phyloP scores from a whole-genome alignment of 345 rosid genomes.

The Rhodomyrtus tomentosa region DNA sequence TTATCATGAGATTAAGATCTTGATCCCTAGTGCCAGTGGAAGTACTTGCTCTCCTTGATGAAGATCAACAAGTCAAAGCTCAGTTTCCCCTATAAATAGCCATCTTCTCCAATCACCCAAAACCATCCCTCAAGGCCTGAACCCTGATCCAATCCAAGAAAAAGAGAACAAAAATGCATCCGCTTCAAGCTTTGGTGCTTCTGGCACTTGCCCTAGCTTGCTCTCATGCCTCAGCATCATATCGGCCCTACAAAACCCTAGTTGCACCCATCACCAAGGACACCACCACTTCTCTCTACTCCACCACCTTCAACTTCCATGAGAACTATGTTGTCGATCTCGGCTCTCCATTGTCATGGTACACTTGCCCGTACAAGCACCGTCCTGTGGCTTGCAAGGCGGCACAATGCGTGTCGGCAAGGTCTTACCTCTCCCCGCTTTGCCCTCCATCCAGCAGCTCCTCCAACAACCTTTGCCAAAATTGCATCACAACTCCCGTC shows the following conservation, averaged over 20 bases:
- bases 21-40: neutral
- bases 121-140: neutral
- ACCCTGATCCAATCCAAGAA: neutral
- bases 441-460: conserved; percentile 6
- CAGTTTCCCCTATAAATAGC: neutral
- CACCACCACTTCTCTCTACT: conserved; percentile 11
- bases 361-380: conserved; percentile 1
- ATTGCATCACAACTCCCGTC: conserved; percentile 17
- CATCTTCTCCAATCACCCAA: neutral
- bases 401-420: conserved; percentile 1
- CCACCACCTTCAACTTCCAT: conserved; percentile 10
- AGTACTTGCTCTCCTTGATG: neutral
- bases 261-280: conserved; percentile 21
- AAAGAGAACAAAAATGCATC: neutral
- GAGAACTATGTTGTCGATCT: conserved; percentile 16
- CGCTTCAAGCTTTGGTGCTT: neutral
- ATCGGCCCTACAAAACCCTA: conserved; percentile 1
- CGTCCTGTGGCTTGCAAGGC: conserved; percentile 6
- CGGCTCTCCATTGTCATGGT: conserved; percentile 1
- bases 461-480: neutral
- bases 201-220: neutral
- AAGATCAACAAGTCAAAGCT: neutral
- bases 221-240: neutral
- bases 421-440: conserved; percentile 4
- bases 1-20: neutral